Conservation (phyloP, 441 rosid genomes). For the Populus trichocarpa region DNA sequence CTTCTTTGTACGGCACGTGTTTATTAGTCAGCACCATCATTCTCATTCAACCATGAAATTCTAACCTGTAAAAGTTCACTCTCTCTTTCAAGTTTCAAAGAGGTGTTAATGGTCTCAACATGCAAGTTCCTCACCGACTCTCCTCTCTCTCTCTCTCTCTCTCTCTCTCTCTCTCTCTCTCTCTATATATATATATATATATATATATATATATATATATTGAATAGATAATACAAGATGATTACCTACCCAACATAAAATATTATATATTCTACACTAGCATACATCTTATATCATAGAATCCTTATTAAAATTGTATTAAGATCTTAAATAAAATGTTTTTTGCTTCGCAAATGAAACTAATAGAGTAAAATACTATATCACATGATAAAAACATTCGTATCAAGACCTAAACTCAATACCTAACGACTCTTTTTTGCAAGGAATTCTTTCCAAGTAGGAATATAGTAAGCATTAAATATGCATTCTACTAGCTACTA, state of each 20-base stretch:
- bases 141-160: too few relatives aligned
- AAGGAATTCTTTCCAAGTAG: neutral
- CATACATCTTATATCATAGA: too few relatives aligned
- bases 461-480: neutral
- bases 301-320: too few relatives aligned
- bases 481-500: neutral
- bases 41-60: neutral
- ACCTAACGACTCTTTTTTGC: neutral
- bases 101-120: neutral
- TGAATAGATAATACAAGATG: too few relatives aligned
- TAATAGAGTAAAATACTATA: too few relatives aligned
- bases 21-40: neutral
- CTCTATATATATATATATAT: too few relatives aligned
- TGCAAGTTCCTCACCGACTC: neutral
- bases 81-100: neutral
- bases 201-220: too few relatives aligned
- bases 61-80: neutral
- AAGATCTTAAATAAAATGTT: neutral
- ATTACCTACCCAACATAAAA: neutral
- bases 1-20: neutral
- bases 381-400: neutral
- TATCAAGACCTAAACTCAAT: neutral
- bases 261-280: neutral
- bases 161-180: too few relatives aligned
- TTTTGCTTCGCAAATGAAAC: neutral